Conservation (phyloP, 2,329 filamentous ascomycete genomes). For the Fusarium sp. region DNA sequence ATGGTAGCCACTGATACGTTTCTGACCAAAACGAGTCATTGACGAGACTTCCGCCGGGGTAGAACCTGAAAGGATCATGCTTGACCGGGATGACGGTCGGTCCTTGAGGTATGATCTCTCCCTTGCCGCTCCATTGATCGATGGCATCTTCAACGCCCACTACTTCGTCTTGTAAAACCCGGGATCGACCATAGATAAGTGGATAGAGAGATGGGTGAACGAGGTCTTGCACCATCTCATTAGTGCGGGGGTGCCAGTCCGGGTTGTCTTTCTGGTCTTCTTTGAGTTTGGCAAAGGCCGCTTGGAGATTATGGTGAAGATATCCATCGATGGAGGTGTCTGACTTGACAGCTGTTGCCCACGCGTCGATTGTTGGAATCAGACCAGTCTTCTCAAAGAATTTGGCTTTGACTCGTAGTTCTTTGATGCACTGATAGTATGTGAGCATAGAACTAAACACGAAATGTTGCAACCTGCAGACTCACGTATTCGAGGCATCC, state of each 20-base stretch:
- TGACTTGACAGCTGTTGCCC: constrained; percentile 42
- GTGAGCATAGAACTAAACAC: background rate
- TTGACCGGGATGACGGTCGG: constrained; percentile 56
- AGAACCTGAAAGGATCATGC: constrained; percentile 19
- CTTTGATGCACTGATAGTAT: constrained; percentile 48
- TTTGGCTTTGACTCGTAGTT: constrained; percentile 64
- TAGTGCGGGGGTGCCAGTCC: constrained; percentile 35
- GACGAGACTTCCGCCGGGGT: constrained; percentile 66
- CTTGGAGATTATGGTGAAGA: constrained; percentile 25
- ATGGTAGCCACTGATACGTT: constrained; percentile 49
- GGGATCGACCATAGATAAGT: constrained; percentile 46
- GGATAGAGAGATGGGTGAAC: constrained; percentile 41
- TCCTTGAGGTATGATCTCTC: constrained; percentile 33
- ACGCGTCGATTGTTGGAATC: constrained; percentile 51
- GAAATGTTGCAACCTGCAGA: background rate
- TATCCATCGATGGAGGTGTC: constrained; percentile 30
- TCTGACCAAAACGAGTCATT: constrained; percentile 64
- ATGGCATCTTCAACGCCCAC: constrained; percentile 47
- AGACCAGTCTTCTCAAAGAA: constrained; percentile 57
- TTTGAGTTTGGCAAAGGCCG: constrained; percentile 38
- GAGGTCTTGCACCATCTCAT: constrained; percentile 24
- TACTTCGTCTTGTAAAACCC: constrained; percentile 55
- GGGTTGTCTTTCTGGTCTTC: constrained; percentile 33
- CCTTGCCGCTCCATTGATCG: constrained; percentile 42
- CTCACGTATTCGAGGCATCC: constrained; percentile 39